Base-by-base conservation (phyloP, 1,284 basidiomycete genomes). In the Leccinum pachyderme region DNA sequence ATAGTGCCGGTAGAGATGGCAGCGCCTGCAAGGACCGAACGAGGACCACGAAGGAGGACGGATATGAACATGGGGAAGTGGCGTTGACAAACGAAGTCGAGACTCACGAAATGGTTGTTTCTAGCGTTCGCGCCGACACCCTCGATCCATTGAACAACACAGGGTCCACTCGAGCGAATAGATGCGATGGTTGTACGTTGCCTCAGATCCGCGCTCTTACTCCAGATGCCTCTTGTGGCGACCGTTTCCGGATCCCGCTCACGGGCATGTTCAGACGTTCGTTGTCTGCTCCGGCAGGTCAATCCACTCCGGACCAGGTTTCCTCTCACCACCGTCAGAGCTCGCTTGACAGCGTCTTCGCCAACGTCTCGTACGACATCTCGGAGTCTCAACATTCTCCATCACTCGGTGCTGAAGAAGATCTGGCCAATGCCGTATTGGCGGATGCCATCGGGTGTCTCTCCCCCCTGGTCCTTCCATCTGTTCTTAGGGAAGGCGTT, bases 251-350 rank as follows among this genome's bases (percentile, higher is more conserved):
- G 46, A 70, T 81, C 24, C 78, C 81, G 5, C 75, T 83, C 47
- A 82, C 81, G 6, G 73, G 79, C 35, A 82, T 84, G 80, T 82
- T 80, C 71, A 81, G 75, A 63, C 81, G 83, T 47, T 82, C 81
- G 15, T 70, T 80, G 2, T 84, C 83, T 31, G 80, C 76, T 3
- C 80, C 83, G 31, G 76, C 75, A 2, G 62, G 71, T 52, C 75
- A 67, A 33, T 24, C 52, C 15, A 53, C 59, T 29, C 55, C 60
- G 6, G 33, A 51, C 28, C 49, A 59, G 33, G 39, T 49, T 13
- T 37, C 55, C 29, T 56, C 60, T 49, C 59, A 61, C 46, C 53
- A 51, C 8, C 62, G 59, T 45, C 59, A 70, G 32, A 39, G 44
- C 18, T 67, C 66, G 51, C n/a, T 66, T 45, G 66, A 61, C 31